Evolutionary conservation across 2,329 filamentous ascomycete genomes (phyloP).

Genomic region (Ceratocystis ficicola): DNA sequence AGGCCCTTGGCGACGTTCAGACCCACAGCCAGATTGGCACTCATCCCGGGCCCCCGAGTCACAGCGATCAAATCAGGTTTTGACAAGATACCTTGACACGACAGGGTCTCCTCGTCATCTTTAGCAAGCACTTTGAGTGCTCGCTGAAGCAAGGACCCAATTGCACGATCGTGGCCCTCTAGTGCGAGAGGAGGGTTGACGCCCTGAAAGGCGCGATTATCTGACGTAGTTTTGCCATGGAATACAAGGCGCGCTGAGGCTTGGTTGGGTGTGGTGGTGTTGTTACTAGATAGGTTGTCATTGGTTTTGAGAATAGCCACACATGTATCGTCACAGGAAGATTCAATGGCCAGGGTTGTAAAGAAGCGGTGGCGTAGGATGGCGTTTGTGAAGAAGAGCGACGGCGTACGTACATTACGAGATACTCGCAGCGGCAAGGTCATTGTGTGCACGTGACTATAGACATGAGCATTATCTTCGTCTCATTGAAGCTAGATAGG

Average conservation of each 20-base stretch:
- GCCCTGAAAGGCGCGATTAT: constrained; percentile 62
- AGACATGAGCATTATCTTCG: background rate
- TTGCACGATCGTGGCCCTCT: constrained; percentile 58
- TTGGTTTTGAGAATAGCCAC: constrained; percentile 57
- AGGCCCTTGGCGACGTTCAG: constrained; percentile 79
- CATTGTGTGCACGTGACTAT: background rate
- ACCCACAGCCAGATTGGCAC: constrained; percentile 62
- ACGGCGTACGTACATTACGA: background rate
- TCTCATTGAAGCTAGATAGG: too few species aligned
- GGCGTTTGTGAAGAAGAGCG: background rate
- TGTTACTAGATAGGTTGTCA: background rate
- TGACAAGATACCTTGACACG: constrained; percentile 22
- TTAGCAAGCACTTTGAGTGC: constrained; percentile 37
- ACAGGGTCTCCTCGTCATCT: constrained; percentile 21
- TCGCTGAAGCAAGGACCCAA: constrained; percentile 55
- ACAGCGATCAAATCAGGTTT: constrained; percentile 76
- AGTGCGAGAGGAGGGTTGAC: constrained; percentile 69
- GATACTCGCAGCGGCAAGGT: background rate
- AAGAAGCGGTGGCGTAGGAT: constrained; percentile 29
- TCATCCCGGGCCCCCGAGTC: constrained; percentile 85
- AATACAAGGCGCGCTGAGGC: constrained; percentile 52
- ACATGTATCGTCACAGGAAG: constrained; percentile 85
- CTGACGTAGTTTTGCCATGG: constrained; percentile 68
- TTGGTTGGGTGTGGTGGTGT: background rate
- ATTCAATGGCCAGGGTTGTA: constrained; percentile 62